Conservation (phyloP, 768 basidiomycete genomes). For the Macrolepiota albuminosa region DNA sequence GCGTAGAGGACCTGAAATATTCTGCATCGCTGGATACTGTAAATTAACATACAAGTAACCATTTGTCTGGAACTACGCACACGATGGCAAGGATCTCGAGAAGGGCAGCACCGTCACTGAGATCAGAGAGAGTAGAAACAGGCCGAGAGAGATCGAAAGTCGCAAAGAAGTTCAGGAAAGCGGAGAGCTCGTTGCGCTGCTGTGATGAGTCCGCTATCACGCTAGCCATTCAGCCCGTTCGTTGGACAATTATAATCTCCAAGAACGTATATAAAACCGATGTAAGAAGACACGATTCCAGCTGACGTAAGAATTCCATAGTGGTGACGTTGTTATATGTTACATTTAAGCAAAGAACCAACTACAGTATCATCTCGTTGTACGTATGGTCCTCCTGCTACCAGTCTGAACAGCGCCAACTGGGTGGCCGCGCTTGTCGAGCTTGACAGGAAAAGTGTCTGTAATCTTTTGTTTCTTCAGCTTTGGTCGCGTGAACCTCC, state of each 20-base stretch:
- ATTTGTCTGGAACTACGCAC: conserved; percentile 38
- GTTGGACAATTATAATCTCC: not conserved
- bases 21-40: conserved; percentile 55
- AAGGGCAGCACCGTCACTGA: conserved; percentile 75
- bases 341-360: not conserved
- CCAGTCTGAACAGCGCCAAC: conserved; percentile 32
- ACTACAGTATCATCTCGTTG: not conserved
- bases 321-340: not conserved
- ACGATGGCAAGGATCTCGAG: conserved; percentile 72
- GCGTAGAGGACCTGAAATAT: conserved; percentile 66
- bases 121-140: conserved; percentile 59
- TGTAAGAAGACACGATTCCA: not conserved
- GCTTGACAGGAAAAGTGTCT: conserved; percentile 27
- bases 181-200: conserved; percentile 62
- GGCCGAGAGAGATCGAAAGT: conserved; percentile 66
- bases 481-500: conserved; percentile 21
- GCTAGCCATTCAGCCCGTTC: not conserved
- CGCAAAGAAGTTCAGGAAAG: conserved; percentile 77
- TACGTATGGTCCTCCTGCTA: conserved; percentile 23
- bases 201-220: conserved; percentile 31
- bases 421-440: conserved; percentile 34
- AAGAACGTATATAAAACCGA: no score
- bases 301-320: conserved; percentile 1
- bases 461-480: conserved; percentile 13
- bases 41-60: not conserved